Percentiles rank a stretch among this genome's conserved stretches.
phyloP scores from a whole-genome alignment of 1,139 yeast genomes.

The Hyphopichia burtonii region DNA sequence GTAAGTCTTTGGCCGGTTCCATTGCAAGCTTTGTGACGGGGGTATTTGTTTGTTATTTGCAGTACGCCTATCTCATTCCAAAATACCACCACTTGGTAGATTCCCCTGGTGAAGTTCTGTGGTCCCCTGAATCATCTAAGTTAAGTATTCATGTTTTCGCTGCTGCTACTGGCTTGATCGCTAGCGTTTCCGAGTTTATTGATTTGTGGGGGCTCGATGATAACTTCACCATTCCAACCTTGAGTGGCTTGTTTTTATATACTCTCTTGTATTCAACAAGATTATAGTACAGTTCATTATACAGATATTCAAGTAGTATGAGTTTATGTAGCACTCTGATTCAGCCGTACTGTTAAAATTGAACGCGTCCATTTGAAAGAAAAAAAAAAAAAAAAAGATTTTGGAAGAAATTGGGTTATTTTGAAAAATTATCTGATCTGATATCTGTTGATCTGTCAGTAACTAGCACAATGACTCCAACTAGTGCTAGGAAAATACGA shows the following conservation, averaged over 20 bases:
- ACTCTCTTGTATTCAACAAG: not conserved
- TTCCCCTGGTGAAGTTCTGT: constrained; percentile 13
- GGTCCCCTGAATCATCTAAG: constrained; percentile 11
- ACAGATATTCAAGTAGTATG: no score
- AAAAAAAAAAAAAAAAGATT: no score
- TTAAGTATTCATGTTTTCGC: constrained; percentile 11
- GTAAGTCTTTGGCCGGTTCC: constrained; percentile 19
- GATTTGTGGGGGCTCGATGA: constrained; percentile 16
- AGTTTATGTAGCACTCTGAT: no score
- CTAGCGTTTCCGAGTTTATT: constrained; percentile 16
- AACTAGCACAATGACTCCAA: no score
- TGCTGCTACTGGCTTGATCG: constrained; percentile 13
- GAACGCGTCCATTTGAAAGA: no score
- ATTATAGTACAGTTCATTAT: no score
- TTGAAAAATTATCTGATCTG: no score
- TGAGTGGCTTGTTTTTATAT: constrained; percentile 12
- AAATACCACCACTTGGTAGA: constrained; percentile 10
- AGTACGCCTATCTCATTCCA: constrained; percentile 16
- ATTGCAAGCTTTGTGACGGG: constrained; percentile 16
- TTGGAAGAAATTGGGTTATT: no score
- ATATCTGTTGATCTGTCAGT: no score
- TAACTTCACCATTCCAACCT: constrained; percentile 21
- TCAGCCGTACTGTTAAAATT: not conserved
- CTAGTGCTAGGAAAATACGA: no score
- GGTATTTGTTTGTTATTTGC: constrained; percentile 12